These are phyloP conservation scores for Ceratobasidium theobromae DNA, from an alignment of 1,284 basidiomycete genomes.

Conservation along the genomic window DNA sequence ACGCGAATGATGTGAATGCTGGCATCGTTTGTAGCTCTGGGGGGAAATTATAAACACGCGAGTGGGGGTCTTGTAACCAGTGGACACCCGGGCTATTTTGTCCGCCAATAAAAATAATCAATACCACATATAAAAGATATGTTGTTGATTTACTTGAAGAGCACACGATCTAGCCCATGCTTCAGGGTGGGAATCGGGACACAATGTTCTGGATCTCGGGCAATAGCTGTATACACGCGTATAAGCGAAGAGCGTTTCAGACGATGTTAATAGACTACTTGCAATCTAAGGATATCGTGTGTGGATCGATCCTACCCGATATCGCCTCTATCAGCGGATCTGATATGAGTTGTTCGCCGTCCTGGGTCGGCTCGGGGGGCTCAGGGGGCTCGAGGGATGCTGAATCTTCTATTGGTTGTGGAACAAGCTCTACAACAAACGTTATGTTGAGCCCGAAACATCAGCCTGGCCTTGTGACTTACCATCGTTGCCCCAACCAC, in stretches of 20 bases:
- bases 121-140: neutral
- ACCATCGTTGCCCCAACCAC: conserved; percentile 23
- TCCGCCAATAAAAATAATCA: conserved; percentile 6
- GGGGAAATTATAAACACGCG: conserved; percentile 85
- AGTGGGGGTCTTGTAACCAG: conserved; percentile 84
- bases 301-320: conserved; percentile 3
- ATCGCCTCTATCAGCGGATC: neutral
- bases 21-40: conserved; percentile 72
- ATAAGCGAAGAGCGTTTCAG: neutral
- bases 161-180: conserved; percentile 77
- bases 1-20: conserved; percentile 86
- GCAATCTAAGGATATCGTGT: conserved; percentile 8
- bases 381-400: neutral
- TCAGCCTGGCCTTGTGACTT: neutral
- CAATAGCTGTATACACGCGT: conserved; percentile 1
- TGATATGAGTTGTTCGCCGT: neutral
- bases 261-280: neutral
- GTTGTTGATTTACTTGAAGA: conserved; percentile 69
- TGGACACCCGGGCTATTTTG: conserved; percentile 80
- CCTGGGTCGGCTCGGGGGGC: neutral
- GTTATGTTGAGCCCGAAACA: neutral
- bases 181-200: conserved; percentile 68
- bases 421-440: neutral
- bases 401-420: neutral
- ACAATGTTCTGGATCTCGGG: conserved; percentile 45